Percentiles rank a stretch among this genome's conserved stretches.
These are phyloP conservation scores for Sorghum bicolor DNA, from an alignment of 176 grass and related monocot species.

Conservation along the genomic window Sorghum_bicolor_NCBIv3 NC_012870.2:20706501-20707000, in stretches of 20 bases:
- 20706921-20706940: slow-evolving; percentile 63
- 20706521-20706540: slow-evolving; percentile 56
- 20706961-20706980: slow-evolving; percentile 67
- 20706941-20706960: slow-evolving; percentile 58
- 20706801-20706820: slow-evolving; percentile 64
- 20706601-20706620: slow-evolving; percentile 62
- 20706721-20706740: slow-evolving; percentile 49
- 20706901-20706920: slow-evolving; percentile 45
- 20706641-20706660: slow-evolving; percentile 81
- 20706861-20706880: slow-evolving; percentile 63
- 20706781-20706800: slow-evolving; percentile 47
- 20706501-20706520: slow-evolving; percentile 64
- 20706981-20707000: slow-evolving; percentile 60
- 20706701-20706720: slow-evolving; percentile 50
- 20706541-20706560: slow-evolving; percentile 58
- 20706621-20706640: slow-evolving; percentile 61
- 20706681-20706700: slow-evolving; percentile 50
- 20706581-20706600: slow-evolving; percentile 47
- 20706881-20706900: slow-evolving; percentile 60
- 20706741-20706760: slow-evolving; percentile 74
- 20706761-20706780: slow-evolving; percentile 71
- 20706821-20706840: slow-evolving; percentile 61
- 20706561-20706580: slow-evolving; percentile 55
- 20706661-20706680: slow-evolving; percentile 42
- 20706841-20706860: slow-evolving; percentile 63